Percentiles rank a stretch among this genome's conserved stretches.
Evolutionary conservation across 345 rosid genomes (phyloP).

Genomic region (Rhodomyrtus tomentosa): DNA sequence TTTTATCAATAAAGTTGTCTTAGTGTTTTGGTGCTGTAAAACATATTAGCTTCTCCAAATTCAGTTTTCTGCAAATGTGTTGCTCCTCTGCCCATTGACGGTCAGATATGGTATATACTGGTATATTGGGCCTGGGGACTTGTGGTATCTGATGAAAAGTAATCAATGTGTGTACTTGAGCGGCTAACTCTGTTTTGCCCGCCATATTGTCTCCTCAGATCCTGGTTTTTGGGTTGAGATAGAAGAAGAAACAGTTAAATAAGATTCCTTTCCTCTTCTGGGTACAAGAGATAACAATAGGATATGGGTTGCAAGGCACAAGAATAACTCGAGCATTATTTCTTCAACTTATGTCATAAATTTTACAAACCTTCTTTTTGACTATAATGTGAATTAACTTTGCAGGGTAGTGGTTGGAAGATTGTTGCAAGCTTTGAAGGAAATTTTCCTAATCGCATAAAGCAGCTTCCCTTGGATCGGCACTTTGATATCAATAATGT

Average conservation of each 20-base stretch:
- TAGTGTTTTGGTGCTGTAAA: neutral
- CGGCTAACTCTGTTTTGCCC: neutral
- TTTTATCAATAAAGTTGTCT: neutral
- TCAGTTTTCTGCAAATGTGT: neutral
- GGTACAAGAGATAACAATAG: neutral
- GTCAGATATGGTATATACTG: neutral
- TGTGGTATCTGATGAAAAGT: neutral
- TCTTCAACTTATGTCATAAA: neutral
- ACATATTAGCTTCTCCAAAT: neutral
- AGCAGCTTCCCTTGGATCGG: conserved; percentile 44
- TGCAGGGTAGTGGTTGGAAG: conserved; percentile 48
- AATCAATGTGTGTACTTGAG: neutral
- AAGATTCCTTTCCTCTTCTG: neutral
- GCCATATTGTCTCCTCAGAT: neutral
- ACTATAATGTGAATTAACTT: neutral
- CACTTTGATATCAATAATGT: conserved; percentile 43
- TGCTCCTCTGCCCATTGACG: neutral
- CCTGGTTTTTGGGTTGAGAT: neutral
- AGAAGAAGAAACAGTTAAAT: neutral
- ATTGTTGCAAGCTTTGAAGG: conserved; percentile 48
- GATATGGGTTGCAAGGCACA: neutral
- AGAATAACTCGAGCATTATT: neutral
- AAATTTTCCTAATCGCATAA: conserved; percentile 38
- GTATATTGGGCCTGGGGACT: neutral
- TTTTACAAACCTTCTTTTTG: neutral